phyloP scores from a whole-genome alignment of 1,284 basidiomycete species.

The Microbotryum intermedium region DNA sequence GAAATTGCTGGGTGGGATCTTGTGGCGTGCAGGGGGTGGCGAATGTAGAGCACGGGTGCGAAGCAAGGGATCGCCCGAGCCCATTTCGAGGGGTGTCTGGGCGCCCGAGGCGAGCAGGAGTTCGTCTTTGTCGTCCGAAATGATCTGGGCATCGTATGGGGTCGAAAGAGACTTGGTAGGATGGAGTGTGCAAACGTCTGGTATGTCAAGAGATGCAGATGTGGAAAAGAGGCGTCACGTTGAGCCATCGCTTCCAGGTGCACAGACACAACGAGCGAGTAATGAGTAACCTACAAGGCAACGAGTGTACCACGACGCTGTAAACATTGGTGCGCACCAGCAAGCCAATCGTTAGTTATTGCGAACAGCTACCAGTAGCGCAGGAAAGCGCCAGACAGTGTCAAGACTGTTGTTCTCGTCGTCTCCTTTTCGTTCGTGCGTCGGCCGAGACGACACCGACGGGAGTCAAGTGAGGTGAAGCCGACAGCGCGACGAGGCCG shows the following conservation, averaged over 20 bases:
- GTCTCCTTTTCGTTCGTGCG: too few species aligned
- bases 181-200: constrained; percentile 30
- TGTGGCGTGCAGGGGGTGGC: constrained; percentile 2
- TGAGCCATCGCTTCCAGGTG: not conserved
- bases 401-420: too few species aligned
- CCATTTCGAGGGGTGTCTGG: constrained; percentile 26
- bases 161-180: constrained; percentile 22
- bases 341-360: not conserved
- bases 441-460: too few species aligned
- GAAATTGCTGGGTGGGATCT: constrained; percentile 19
- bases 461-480: too few species aligned
- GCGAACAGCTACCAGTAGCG: not conserved
- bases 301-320: constrained; percentile 30
- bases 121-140: constrained; percentile 15
- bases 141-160: constrained; percentile 16
- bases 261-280: not conserved
- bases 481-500: too few species aligned
- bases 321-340: not conserved
- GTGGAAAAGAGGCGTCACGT: not conserved
- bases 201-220: not conserved
- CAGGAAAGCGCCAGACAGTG: too few species aligned
- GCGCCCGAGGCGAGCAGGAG: constrained; percentile 23
- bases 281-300: constrained; percentile 16
- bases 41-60: constrained; percentile 23
- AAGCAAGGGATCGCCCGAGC: constrained; percentile 23